phyloP scores from a whole-genome alignment of 768 basidiomycete species.

The Tricholoma sp. region DNA sequence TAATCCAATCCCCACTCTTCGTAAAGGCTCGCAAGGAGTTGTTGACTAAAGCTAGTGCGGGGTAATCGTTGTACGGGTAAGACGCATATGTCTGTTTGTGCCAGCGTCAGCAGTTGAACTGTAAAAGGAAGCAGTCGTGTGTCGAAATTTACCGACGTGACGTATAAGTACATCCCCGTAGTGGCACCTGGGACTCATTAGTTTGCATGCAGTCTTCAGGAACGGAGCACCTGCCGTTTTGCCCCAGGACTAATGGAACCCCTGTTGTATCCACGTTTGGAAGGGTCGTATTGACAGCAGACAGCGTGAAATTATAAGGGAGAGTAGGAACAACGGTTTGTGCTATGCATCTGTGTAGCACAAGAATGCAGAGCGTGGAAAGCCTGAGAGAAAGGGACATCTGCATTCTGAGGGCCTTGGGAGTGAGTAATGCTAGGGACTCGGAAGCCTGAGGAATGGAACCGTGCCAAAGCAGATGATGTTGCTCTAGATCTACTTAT shows the following conservation, averaged over 20 bases:
- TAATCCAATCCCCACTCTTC: slow-evolving; percentile 28
- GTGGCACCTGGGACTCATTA: slow-evolving; percentile 24
- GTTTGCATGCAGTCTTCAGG: not conserved
- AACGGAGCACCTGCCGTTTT: slow-evolving; percentile 24
- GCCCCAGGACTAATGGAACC: slow-evolving; percentile 40
- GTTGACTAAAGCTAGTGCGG: slow-evolving; percentile 32
- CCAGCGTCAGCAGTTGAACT: not conserved
- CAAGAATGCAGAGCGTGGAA: not conserved
- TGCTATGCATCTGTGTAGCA: not conserved
- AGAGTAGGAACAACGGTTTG: slow-evolving; percentile 9
- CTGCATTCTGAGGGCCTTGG: not conserved
- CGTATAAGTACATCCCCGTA: slow-evolving; percentile 33
- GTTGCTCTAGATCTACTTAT: not conserved
- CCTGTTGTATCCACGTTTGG: slow-evolving; percentile 42
- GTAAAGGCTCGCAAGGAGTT: slow-evolving; percentile 34
- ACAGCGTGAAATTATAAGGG: slow-evolving; percentile 39
- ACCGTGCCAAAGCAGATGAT: not conserved
- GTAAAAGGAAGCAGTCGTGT: not conserved
- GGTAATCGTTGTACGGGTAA: slow-evolving; percentile 46
- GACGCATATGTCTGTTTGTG: slow-evolving; percentile 39
- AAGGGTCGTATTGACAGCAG: slow-evolving; percentile 36
- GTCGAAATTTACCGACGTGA: slow-evolving; percentile 35
- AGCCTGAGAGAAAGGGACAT: not conserved
- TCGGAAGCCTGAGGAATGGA: not conserved
- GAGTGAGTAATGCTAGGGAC: not conserved